Percentiles rank a stretch among this genome's conserved stretches.
Conservation (phyloP, 371 early-diverging fungal species). For the Nematocida sp. region DNA sequence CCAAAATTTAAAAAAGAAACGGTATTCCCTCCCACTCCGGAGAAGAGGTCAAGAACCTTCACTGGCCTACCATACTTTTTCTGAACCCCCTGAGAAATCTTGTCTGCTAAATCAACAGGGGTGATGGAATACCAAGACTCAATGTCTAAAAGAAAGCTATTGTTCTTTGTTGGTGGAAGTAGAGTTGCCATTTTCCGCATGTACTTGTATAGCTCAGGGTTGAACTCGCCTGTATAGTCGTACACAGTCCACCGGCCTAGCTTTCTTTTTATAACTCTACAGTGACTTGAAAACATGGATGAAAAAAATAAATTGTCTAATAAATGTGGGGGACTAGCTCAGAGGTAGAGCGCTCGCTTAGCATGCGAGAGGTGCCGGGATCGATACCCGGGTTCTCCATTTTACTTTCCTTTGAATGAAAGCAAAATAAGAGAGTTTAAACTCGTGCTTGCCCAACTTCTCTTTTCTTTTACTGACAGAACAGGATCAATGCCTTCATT, state of each 20-base stretch:
- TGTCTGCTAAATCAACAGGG: conserved; percentile 29
- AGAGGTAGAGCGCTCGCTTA: conserved; percentile 72
- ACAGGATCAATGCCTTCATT: neutral
- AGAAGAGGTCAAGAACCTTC: conserved; percentile 40
- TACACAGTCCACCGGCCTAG: conserved; percentile 34
- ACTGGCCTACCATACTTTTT: neutral
- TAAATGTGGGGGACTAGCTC: conserved; percentile 68
- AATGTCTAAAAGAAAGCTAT: conserved; percentile 33
- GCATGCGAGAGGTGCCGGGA: conserved; percentile 72
- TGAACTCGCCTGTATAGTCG: conserved; percentile 4
- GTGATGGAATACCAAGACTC: conserved; percentile 59
- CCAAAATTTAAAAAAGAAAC: conserved; percentile 38
- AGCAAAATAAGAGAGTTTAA: too few relatives aligned
- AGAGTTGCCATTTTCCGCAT: neutral
- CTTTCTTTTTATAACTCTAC: conserved; percentile 2
- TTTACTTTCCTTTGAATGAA: conserved; percentile 21
- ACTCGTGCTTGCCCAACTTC: neutral
- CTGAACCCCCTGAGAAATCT: conserved; percentile 13
- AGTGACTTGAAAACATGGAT: conserved; percentile 1
- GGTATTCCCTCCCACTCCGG: conserved; percentile 54
- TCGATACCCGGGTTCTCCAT: conserved; percentile 72
- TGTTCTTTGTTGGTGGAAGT: conserved; percentile 8
- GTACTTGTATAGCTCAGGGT: conserved; percentile 34
- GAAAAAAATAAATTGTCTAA: conserved; percentile 13
- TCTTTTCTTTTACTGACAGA: neutral